phyloP scores from a whole-genome alignment of 2,329 filamentous ascomycete species.

The Rosellinia necatrix region DNA sequence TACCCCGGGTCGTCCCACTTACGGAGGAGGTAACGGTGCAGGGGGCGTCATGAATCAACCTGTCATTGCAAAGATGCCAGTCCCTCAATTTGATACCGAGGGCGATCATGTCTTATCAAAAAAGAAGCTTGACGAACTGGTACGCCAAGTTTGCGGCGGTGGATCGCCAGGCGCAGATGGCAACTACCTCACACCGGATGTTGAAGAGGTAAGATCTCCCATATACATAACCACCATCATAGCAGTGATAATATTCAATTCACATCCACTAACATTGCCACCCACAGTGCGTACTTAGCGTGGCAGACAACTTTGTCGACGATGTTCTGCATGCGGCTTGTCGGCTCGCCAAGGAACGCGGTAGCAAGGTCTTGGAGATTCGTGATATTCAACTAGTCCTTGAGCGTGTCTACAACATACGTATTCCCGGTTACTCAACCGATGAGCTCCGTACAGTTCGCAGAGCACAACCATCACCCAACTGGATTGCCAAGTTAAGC shows the following conservation, averaged over 20 bases:
- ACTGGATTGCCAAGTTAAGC: slow-evolving; percentile 97
- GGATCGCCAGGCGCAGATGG: slow-evolving; percentile 72
- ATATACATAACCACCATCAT: too few relatives aligned
- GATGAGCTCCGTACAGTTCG: slow-evolving; percentile 94
- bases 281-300: slow-evolving; percentile 75
- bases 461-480: slow-evolving; percentile 85
- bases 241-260: slow-evolving; percentile 15
- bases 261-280: slow-evolving; percentile 22
- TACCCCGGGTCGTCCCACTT: slow-evolving; percentile 75
- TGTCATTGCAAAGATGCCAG: slow-evolving; percentile 78
- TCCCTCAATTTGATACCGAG: slow-evolving; percentile 87
- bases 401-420: slow-evolving; percentile 86
- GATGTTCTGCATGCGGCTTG: slow-evolving; percentile 86
- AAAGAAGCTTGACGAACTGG: slow-evolving; percentile 94
- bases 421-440: slow-evolving; percentile 90
- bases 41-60: slow-evolving; percentile 88
- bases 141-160: slow-evolving; percentile 88
- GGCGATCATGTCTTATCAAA: slow-evolving; percentile 94
- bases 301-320: slow-evolving; percentile 95
- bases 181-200: slow-evolving; percentile 84
- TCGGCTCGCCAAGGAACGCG: slow-evolving; percentile 89
- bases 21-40: slow-evolving; percentile 76
- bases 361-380: slow-evolving; percentile 87
- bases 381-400: slow-evolving; percentile 83
- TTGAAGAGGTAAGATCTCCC: slow-evolving; percentile 77